These are phyloP conservation scores for Aplosporella prunicola DNA, from an alignment of 2,329 filamentous ascomycete species.

Conservation along the genomic window DNA sequence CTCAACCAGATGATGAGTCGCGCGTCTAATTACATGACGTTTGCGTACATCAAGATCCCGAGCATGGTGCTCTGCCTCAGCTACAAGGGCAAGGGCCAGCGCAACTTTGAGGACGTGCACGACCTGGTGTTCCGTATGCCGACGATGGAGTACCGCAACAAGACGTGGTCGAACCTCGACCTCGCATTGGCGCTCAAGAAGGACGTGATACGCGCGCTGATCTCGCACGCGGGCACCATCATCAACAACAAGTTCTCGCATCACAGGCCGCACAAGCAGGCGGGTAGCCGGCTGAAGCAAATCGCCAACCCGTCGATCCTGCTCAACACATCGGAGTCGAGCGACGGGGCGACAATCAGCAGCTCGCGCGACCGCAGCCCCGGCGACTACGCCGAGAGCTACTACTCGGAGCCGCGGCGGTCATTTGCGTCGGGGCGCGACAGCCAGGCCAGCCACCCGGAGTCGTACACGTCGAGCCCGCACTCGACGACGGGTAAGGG, in stretches of 20 bases:
- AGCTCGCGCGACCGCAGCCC: constrained; percentile 24
- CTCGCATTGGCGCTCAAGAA: constrained; percentile 87
- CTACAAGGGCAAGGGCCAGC: constrained; percentile 92
- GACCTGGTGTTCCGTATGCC: constrained; percentile 96
- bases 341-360: constrained; percentile 11
- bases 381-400: constrained; percentile 1
- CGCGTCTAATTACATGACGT: constrained; percentile 94
- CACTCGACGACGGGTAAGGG: constrained; percentile 5
- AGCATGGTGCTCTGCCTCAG: constrained; percentile 91
- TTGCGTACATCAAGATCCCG: constrained; percentile 89
- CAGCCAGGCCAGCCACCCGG: constrained; percentile 5
- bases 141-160: constrained; percentile 91
- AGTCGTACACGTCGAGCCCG: constrained; percentile 3
- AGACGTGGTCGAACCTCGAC: constrained; percentile 97
- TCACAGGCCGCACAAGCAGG: constrained; percentile 70
- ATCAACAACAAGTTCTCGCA: constrained; percentile 95
- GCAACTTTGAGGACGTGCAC: constrained; percentile 93
- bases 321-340: constrained; percentile 25
- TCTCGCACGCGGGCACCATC: constrained; percentile 91
- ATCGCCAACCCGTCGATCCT: constrained; percentile 70
- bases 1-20: constrained; percentile 93
- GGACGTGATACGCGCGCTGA: constrained; percentile 84
- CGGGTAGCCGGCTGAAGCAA: constrained; percentile 71
- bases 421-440: constrained; percentile 11
- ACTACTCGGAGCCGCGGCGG: constrained; percentile 6